These are phyloP conservation scores for Exophiala oligosperma DNA, from an alignment of 2,329 filamentous ascomycete genomes.

Conservation along the genomic window DNA sequence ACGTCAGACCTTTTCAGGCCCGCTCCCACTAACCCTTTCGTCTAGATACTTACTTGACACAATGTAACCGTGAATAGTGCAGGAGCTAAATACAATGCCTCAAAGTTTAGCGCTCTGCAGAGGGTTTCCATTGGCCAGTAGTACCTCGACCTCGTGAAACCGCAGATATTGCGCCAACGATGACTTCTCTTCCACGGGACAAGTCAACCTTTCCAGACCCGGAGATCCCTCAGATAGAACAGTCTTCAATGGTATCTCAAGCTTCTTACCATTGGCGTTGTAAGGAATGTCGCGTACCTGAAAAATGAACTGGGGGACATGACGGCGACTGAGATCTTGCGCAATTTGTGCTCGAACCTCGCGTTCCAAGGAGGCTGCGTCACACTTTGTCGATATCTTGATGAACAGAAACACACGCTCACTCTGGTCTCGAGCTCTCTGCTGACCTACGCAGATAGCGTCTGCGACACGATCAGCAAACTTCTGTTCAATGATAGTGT, in stretches of 20 bases:
- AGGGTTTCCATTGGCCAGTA: background rate
- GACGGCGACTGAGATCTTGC: constrained; percentile 58
- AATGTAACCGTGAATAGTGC: background rate
- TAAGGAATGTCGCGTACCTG: constrained; percentile 8
- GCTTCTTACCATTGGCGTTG: constrained; percentile 21
- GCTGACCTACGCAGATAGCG: constrained; percentile 4
- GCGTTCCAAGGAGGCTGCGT: constrained; percentile 36
- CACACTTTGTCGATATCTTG: background rate
- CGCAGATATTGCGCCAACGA: constrained; percentile 8
- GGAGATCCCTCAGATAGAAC: background rate
- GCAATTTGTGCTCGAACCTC: constrained; percentile 65
- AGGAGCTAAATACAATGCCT: no score
- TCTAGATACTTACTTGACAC: background rate
- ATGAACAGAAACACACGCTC: constrained; percentile 21
- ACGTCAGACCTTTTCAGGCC: no score
- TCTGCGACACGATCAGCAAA: background rate
- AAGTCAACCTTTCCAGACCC: no score
- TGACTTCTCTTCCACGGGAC: constrained; percentile 5
- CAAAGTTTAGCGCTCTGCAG: no score
- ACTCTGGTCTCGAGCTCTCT: constrained; percentile 2
- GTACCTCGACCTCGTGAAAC: constrained; percentile 9
- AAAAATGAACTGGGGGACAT: constrained; percentile 21
- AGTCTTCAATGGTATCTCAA: constrained; percentile 20
- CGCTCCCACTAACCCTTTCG: no score
- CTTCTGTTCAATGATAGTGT: constrained; percentile 60